Base-by-base conservation (phyloP, 2,329 filamentous ascomycete species). In the Monosporascus sp. region DNA sequence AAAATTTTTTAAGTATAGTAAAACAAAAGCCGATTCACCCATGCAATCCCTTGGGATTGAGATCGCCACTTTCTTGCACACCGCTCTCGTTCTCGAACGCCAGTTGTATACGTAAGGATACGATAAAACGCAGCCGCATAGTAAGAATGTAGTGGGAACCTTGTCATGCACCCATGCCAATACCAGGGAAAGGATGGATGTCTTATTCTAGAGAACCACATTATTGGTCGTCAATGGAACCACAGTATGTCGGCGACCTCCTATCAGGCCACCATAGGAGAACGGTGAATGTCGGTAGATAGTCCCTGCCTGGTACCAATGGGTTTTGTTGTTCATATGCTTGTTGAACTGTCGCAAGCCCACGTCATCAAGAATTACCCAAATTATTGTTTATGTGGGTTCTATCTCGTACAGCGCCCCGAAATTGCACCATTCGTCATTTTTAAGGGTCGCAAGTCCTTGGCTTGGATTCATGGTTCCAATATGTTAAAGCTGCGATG, bases 311-410 rank as follows among this genome's bases (percentile, higher is more conserved):
- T 41, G 39, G 39, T 11, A 42, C 14, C 24, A 9, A 20, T 11
- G 8, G 39, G 39, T 31, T 15, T 46, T 27, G 14, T 27, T 27
- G 14, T 25, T 15, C 24, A 24, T 46, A 46, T 46, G 42, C 42
- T 22, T 27, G 42, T 46, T n/a, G 24, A 46, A 46, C 15, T 51
- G 50, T 56, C 49, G 47, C 52, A 55, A 44, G 55, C 56, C 54
- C 54, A 49, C 48, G 55, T 57, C 42, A 53, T 60, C 57, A 57
- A 60, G 58, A 58, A 57, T 54, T 57, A 58, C 58, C 58, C 59
- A 57, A 60, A 52, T 55, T 52, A 59, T 51, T 51, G 55, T 60
- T 60, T 57, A 60, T 57, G 58, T 60, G 58, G 58, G 55, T 57
- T 47, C 48, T 54, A 27, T 15, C 25, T 20, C 15, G 42, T 46